Evolutionary conservation across 306 rosid genomes (phyloP).

Genomic region (Oxytropis ochrocephala): DNA sequence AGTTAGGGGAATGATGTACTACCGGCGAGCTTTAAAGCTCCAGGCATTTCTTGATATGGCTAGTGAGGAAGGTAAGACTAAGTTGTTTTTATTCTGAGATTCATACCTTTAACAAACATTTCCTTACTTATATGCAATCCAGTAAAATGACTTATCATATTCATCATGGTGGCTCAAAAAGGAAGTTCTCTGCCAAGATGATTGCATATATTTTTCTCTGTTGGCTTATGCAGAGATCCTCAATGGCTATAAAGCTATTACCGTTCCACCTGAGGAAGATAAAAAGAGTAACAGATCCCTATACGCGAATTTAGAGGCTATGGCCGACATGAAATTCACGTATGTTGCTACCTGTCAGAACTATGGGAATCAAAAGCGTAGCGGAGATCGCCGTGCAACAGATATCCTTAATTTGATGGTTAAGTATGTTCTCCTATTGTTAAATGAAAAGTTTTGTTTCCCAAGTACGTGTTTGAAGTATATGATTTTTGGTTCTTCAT

Average conservation of each 20-base stretch:
- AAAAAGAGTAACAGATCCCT: conserved; percentile 78
- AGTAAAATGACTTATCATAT: background rate
- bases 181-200: conserved; percentile 14
- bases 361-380: conserved; percentile 93
- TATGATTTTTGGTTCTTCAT: conserved; percentile 20
- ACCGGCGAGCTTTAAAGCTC: conserved; percentile 89
- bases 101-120: conserved; percentile 2
- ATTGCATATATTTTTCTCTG: background rate
- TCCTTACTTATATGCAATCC: background rate
- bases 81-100: conserved; percentile 17
- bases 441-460: conserved; percentile 7
- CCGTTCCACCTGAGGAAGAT: conserved; percentile 72
- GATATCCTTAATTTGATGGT: conserved; percentile 97
- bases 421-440: conserved; percentile 61
- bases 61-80: conserved; percentile 51
- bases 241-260: conserved; percentile 81
- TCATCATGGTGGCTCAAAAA: conserved; percentile 9
- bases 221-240: conserved; percentile 64
- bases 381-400: conserved; percentile 96
- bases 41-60: conserved; percentile 99
- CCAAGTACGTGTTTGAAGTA: conserved; percentile 20
- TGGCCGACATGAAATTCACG: conserved; percentile 97
- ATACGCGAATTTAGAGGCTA: conserved; percentile 79
- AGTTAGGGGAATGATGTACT: conserved; percentile 99
- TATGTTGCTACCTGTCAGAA: conserved; percentile 95